Percentiles rank a stretch among this genome's conserved stretches.
phyloP scores from a whole-genome alignment of 352 stramenopile genomes.

The Phytophthora palmivora region DNA sequence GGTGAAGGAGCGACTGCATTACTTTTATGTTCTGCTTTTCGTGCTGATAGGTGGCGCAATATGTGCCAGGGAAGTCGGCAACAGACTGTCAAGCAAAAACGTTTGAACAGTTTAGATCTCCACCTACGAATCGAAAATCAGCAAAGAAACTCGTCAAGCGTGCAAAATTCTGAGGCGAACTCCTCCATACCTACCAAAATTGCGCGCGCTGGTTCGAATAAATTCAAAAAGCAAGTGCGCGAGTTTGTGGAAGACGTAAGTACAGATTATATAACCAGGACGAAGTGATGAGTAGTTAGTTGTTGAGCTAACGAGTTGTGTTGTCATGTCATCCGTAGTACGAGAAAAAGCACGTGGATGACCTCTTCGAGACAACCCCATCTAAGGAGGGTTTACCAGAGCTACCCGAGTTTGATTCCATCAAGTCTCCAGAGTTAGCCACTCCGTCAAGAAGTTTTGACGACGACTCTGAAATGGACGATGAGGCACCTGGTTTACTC shows the following conservation, averaged over 20 bases:
- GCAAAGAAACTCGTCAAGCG: slow-evolving; percentile 40
- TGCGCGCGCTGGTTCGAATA: slow-evolving; percentile 70
- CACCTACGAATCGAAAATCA: slow-evolving; percentile 41
- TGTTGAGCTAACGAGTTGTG: background rate
- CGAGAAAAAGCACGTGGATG: slow-evolving; percentile 78
- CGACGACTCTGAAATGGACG: slow-evolving; percentile 54
- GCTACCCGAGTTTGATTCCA: slow-evolving; percentile 51
- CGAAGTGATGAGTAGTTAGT: background rate
- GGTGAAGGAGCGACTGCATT: background rate
- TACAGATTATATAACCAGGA: background rate
- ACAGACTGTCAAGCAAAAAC: slow-evolving; percentile 67
- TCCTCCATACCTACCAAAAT: slow-evolving; percentile 55
- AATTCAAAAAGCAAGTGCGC: slow-evolving; percentile 88
- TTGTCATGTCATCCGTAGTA: slow-evolving; percentile 38
- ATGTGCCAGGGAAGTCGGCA: slow-evolving; percentile 65
- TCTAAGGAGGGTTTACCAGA: slow-evolving; percentile 45
- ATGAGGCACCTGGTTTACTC: slow-evolving; percentile 46
- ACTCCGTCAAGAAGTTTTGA: slow-evolving; percentile 41
- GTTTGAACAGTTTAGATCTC: slow-evolving; percentile 64
- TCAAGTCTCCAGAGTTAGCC: slow-evolving; percentile 57
- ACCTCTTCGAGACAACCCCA: slow-evolving; percentile 68
- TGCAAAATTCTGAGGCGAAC: slow-evolving; percentile 13
- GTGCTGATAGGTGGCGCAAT: slow-evolving; percentile 38
- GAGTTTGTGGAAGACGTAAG: slow-evolving; percentile 68
- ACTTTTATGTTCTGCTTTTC: slow-evolving; percentile 2